Conservation (phyloP, 495 filamentous ascomycete genomes). For the Aspergillus indologenus region DNA sequence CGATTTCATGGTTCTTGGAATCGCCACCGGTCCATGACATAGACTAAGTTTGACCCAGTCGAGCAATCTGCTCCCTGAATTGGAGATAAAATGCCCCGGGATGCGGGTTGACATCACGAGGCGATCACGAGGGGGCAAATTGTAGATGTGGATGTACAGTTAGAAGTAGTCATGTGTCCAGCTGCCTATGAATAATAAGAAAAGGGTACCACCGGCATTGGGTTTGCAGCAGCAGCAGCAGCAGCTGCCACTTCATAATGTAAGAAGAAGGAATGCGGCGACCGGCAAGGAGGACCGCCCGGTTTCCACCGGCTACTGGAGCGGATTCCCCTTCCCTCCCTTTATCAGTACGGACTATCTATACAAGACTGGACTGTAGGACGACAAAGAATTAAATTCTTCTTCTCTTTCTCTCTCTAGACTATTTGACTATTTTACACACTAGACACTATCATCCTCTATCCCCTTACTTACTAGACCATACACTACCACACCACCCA, state of each 20-base stretch:
- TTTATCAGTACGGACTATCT: constrained; percentile 1
- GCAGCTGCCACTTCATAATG: too few relatives aligned
- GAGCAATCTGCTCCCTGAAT: too few relatives aligned
- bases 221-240: too few relatives aligned
- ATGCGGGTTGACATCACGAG: not conserved
- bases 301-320: constrained; percentile 22
- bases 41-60: too few relatives aligned
- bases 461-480: not conserved
- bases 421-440: not conserved
- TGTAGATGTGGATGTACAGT: too few relatives aligned
- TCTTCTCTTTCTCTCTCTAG: not conserved
- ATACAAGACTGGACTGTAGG: not conserved
- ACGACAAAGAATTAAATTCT: not conserved
- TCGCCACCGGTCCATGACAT: too few relatives aligned
- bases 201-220: constrained; percentile 3
- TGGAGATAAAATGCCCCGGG: not conserved
- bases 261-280: not conserved
- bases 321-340: not conserved
- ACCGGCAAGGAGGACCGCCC: constrained; percentile 9
- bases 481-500: not conserved
- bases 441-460: not conserved
- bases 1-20: not conserved
- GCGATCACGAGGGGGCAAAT: not conserved
- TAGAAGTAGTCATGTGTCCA: not conserved
- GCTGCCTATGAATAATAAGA: not conserved